These are phyloP conservation scores for Daldinia decipiens DNA, from an alignment of 495 filamentous ascomycete species.

Conservation along the genomic window DNA sequence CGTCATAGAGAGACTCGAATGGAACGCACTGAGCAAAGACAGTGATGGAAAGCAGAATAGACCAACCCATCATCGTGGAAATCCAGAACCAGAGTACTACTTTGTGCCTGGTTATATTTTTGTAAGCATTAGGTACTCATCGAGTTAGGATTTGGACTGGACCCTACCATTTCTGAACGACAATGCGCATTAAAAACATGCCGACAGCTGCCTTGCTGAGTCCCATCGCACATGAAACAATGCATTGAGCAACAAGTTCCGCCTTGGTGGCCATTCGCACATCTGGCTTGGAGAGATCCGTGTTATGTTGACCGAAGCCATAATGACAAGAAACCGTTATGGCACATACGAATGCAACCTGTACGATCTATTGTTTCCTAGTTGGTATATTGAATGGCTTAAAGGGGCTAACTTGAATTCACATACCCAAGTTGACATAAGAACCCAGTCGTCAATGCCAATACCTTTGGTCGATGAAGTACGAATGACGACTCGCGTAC, in stretches of 20 bases:
- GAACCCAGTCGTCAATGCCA: constrained; percentile 39
- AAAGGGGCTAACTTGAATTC: neutral
- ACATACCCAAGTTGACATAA: constrained; percentile 36
- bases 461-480: constrained; percentile 17
- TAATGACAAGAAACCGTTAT: constrained; percentile 28
- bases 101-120: constrained; percentile 16
- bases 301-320: constrained; percentile 36
- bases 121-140: neutral
- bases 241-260: constrained; percentile 16
- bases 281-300: constrained; percentile 19
- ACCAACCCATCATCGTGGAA: constrained; percentile 28
- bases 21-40: constrained; percentile 30
- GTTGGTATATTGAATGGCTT: neutral
- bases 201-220: constrained; percentile 25
- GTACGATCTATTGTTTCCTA: constrained; percentile 9
- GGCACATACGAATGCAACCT: constrained; percentile 18
- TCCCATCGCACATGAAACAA: constrained; percentile 23
- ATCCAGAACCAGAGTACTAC: constrained; percentile 33
- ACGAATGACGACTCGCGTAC: constrained; percentile 32
- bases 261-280: constrained; percentile 19
- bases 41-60: constrained; percentile 17
- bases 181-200: constrained; percentile 29
- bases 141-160: too few species aligned
- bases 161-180: constrained; percentile 18
- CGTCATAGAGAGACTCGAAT: constrained; percentile 24